Percentiles rank a stretch among this genome's conserved stretches.
phyloP scores from a whole-genome alignment of 2,329 filamentous ascomycete species.

The Epichloe gansuensis region DNA sequence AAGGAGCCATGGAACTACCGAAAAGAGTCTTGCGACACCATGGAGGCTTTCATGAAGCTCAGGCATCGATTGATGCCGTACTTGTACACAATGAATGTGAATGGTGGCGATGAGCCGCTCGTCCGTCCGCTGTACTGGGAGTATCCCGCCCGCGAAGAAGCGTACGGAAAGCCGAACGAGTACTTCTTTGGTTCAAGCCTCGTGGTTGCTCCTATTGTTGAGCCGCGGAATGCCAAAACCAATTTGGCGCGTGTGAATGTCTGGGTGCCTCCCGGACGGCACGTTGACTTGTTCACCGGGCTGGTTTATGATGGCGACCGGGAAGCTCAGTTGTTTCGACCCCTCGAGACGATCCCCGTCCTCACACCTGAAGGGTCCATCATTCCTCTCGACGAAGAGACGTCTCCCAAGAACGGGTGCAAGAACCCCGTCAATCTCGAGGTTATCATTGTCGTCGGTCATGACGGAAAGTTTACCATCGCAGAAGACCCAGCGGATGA shows the following conservation, averaged over 20 bases:
- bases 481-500: constrained; percentile 2
- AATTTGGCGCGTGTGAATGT: constrained; percentile 34
- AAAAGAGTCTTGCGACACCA: constrained; percentile 29
- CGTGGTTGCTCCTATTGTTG: constrained; percentile 43
- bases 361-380: constrained; percentile 5
- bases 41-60: constrained; percentile 37
- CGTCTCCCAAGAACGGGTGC: constrained; percentile 2
- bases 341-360: constrained; percentile 37
- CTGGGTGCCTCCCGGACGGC: constrained; percentile 43
- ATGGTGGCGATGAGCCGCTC: constrained; percentile 35
- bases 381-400: constrained; percentile 1
- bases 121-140: constrained; percentile 52
- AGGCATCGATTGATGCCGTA: constrained; percentile 48
- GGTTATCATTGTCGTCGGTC: not conserved
- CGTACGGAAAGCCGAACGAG: constrained; percentile 44
- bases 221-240: constrained; percentile 32
- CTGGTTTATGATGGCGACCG: constrained; percentile 44
- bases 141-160: constrained; percentile 35
- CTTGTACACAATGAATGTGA: constrained; percentile 43
- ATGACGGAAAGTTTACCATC: constrained; percentile 4
- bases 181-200: constrained; percentile 46
- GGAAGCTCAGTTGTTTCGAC: constrained; percentile 36
- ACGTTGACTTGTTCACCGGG: constrained; percentile 46
- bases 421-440: constrained; percentile 1
- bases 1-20: constrained; percentile 47